These are phyloP conservation scores for Perkinsus olseni DNA, from an alignment of 169 alveolate genomes.

Conservation along the genomic window DNA sequence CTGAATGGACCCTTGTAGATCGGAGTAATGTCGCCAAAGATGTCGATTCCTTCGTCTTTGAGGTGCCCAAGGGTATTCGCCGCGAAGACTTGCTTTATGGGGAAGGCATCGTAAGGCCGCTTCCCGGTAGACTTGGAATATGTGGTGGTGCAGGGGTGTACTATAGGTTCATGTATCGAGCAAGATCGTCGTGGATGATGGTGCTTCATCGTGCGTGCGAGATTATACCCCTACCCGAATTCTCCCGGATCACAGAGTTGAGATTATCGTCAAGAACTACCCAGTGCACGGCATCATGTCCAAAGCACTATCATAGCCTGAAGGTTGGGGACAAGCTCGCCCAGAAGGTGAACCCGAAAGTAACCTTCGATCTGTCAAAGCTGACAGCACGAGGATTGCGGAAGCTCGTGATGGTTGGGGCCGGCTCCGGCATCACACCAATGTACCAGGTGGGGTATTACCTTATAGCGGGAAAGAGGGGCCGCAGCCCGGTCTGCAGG, in stretches of 20 bases:
- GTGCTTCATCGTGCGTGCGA: background rate
- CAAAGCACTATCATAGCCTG: background rate
- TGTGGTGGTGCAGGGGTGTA: background rate
- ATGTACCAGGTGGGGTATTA: background rate
- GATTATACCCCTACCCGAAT: background rate
- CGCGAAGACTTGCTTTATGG: background rate
- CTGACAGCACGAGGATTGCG: background rate
- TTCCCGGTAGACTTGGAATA: no score
- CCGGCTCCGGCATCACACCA: background rate
- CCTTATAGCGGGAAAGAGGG: background rate
- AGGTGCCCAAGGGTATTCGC: background rate
- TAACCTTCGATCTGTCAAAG: background rate
- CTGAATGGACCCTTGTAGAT: background rate
- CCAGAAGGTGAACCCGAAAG: background rate
- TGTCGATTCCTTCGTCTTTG: background rate
- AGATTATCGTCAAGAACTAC: background rate
- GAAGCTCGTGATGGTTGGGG: background rate
- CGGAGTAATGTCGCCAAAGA: background rate
- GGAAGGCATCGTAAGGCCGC: background rate
- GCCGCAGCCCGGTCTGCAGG: background rate
- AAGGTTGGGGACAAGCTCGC: background rate
- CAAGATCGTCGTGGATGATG: background rate
- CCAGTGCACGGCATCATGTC: background rate
- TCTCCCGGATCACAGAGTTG: background rate
- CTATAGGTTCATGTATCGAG: background rate